These are phyloP conservation scores for Suzukiozyma palmioleophila DNA, from an alignment of 1,139 yeast genomes.

Conservation along the genomic window DNA sequence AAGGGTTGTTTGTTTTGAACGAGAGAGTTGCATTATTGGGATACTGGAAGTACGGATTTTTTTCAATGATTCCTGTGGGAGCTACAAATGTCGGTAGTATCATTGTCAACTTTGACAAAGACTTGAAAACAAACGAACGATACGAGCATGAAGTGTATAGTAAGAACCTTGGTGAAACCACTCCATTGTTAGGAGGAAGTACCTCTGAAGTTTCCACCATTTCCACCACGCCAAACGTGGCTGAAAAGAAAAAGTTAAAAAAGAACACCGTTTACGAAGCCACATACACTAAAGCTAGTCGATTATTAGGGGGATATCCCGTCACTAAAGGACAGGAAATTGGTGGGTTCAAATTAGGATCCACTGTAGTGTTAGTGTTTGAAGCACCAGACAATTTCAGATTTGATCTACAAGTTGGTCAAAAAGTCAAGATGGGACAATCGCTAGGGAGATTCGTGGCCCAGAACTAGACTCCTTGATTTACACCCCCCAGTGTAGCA, in stretches of 20 bases:
- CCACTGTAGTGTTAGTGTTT: slow-evolving; percentile 92
- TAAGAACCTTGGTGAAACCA: slow-evolving; percentile 22
- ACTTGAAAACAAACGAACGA: slow-evolving; percentile 75
- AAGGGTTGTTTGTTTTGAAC: slow-evolving; percentile 84
- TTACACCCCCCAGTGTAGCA: slow-evolving; percentile 4
- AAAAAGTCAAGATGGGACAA: slow-evolving; percentile 83
- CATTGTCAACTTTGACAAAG: slow-evolving; percentile 86
- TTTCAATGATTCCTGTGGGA: slow-evolving; percentile 98
- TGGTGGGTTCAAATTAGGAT: slow-evolving; percentile 96
- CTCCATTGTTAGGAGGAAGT: slow-evolving; percentile 26
- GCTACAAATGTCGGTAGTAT: slow-evolving; percentile 98
- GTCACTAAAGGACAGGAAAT: slow-evolving; percentile 88
- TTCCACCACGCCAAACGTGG: slow-evolving; percentile 12
- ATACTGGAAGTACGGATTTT: slow-evolving; percentile 94
- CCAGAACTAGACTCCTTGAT: neutral
- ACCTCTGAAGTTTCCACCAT: slow-evolving; percentile 13
- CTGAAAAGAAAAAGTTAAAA: slow-evolving; percentile 37
- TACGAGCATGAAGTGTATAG: slow-evolving; percentile 53
- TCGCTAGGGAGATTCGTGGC: slow-evolving; percentile 53
- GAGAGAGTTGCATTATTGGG: slow-evolving; percentile 96
- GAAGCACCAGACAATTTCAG: slow-evolving; percentile 85
- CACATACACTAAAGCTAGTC: slow-evolving; percentile 77
- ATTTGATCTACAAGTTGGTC: slow-evolving; percentile 67
- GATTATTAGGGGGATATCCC: slow-evolving; percentile 83
- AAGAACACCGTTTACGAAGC: slow-evolving; percentile 93